Base-by-base conservation (phyloP, 2,329 filamentous ascomycete genomes). In the Epichloe sp. region DNA sequence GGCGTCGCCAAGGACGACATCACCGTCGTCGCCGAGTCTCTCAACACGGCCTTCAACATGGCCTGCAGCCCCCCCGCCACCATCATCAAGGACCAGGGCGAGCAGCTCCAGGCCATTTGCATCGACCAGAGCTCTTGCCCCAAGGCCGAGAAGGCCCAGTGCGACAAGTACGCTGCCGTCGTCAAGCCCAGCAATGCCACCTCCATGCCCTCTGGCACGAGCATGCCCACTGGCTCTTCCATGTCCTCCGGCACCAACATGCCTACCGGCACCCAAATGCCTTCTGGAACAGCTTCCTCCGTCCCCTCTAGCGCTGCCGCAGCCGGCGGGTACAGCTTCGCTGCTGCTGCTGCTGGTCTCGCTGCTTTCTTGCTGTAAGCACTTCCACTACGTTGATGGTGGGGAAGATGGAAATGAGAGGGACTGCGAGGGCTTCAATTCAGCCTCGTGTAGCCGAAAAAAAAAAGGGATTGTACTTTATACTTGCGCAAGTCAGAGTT, bases 1-100 rank as follows among this genome's bases (percentile, higher is more conserved):
- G 80, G 80, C 41, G 77, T 82, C 42, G 67, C 74, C n/a, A 57
- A 70, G 12, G 68, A 67, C 3, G 80, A 83, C 58, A 65, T 80
- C 46, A 60, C 60, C 19, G 62, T 60, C 35, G 74, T 82, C 31
- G 78, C 68, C 53, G 66, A 55, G 35, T 68, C 73, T 2, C 72
- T 83, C 44, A 71, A 65, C 55, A 60, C 60, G 21, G 59, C 73
- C 47, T 83, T 83, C 63, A 73, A 69, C 51, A 68, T 72, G 60
- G 68, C 69, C 48, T 83, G 80, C 63, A 62, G 67, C 2, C 69
- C 76, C 0, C 59, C 70, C 17, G 65, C 67, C 1, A 67, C 67
- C 3, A 69, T 75, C 47, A 68, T 79, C 50, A 64, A 71, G 19
- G 59, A 65, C 5, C 69, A 75, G 51, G 68, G 68, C 5, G 53